phyloP scores from a whole-genome alignment of 805 yeast species.

The Metschnikowia corniflorae region DNA sequence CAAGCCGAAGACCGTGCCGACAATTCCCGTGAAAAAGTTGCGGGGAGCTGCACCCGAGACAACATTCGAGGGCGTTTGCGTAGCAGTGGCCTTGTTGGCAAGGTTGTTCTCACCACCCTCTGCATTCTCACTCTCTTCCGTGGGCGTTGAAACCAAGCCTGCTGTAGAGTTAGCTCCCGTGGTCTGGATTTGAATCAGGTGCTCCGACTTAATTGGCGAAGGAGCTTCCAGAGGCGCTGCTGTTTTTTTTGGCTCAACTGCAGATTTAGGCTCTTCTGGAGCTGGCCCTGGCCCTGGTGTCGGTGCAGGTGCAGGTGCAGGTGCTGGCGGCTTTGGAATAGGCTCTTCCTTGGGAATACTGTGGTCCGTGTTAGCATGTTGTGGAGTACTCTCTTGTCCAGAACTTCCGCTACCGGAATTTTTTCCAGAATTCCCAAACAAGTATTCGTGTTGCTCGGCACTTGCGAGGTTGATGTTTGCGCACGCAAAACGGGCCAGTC shows the following conservation, averaged over 20 bases:
- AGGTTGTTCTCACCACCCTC: constrained; percentile 1
- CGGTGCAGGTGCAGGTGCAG: constrained; percentile 4
- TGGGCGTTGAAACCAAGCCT: constrained; percentile 1
- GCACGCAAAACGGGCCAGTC: constrained; percentile 15
- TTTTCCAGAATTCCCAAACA: constrained; percentile 6
- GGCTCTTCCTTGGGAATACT: neutral
- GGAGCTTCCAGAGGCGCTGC: neutral
- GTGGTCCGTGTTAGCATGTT: neutral
- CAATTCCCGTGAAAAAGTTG: constrained; percentile 8
- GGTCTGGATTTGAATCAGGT: neutral
- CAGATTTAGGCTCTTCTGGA: neutral
- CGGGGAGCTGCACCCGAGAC: constrained; percentile 10
- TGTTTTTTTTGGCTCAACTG: constrained; percentile 1
- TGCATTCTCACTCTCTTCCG: neutral
- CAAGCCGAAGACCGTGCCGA: constrained; percentile 12
- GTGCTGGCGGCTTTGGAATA: constrained; percentile 1
- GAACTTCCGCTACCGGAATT: neutral
- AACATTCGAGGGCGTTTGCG: constrained; percentile 2
- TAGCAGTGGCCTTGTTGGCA: neutral
- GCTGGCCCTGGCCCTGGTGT: constrained; percentile 1
- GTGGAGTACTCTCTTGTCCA: neutral
- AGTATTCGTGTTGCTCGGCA: constrained; percentile 14
- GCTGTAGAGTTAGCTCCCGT: constrained; percentile 1
- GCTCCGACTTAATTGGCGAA: no score
- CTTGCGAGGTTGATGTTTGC: constrained; percentile 18